Conservation (phyloP, 169 alveolate genomes). For the Plasmodium relictum region DNA sequence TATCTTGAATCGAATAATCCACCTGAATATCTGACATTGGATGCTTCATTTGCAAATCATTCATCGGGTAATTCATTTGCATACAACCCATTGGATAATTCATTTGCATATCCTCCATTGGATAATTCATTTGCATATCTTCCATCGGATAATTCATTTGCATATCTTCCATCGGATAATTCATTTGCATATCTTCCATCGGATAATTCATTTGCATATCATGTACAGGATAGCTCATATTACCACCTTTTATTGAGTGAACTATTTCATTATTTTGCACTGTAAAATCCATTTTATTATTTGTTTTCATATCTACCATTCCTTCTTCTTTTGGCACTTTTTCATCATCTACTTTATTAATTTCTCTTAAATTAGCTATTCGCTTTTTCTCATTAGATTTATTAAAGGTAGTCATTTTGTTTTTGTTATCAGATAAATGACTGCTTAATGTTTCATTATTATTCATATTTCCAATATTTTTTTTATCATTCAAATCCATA, state of each 20-base stretch:
- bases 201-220: neutral
- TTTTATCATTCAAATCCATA: slow-evolving; percentile 17
- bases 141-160: neutral
- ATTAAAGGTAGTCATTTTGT: neutral
- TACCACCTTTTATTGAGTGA: slow-evolving; percentile 25
- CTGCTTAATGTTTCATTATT: neutral
- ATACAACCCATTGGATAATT: slow-evolving; percentile 1
- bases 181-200: neutral
- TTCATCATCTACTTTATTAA: neutral
- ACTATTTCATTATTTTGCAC: slow-evolving; percentile 19
- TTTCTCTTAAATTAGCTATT: neutral
- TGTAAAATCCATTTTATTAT: neutral
- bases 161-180: neutral
- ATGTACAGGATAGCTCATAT: neutral
- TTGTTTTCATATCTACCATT: neutral
- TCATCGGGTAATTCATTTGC: neutral
- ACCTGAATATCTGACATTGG: neutral
- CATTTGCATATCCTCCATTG: neutral
- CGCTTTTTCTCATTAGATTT: neutral
- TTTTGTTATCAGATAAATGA: neutral
- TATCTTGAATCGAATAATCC: neutral
- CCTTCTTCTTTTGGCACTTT: neutral
- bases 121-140: neutral
- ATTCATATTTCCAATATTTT: slow-evolving; percentile 1
- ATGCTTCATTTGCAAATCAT: neutral